These are phyloP conservation scores for Ophiosphaerella korrae DNA, from an alignment of 2,329 filamentous ascomycete species.

Conservation along the genomic window DNA sequence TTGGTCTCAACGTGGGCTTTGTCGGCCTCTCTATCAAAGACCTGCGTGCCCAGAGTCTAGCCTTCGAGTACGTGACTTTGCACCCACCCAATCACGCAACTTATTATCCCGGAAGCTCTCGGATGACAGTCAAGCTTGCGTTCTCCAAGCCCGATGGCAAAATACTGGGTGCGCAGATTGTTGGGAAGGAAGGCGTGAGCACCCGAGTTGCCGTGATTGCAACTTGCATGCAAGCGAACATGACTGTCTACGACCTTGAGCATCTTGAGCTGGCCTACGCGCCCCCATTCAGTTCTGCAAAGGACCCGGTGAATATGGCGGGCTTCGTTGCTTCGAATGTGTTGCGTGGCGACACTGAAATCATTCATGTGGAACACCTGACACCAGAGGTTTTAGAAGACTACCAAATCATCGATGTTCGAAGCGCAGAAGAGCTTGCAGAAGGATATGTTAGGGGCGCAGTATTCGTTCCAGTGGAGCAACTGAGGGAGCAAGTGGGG, in stretches of 20 bases:
- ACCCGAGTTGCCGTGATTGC: conserved; percentile 33
- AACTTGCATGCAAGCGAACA: conserved; percentile 25
- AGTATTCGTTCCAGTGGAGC: conserved; percentile 4
- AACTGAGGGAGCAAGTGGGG: neutral
- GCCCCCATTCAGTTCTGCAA: conserved; percentile 31
- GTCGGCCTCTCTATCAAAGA: conserved; percentile 18
- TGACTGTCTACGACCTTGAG: conserved; percentile 32
- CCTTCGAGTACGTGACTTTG: conserved; percentile 24
- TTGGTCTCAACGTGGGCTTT: conserved; percentile 21
- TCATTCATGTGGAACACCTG: conserved; percentile 24
- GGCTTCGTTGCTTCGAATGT: conserved; percentile 33
- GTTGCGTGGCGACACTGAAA: conserved; percentile 25
- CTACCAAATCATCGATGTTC: conserved; percentile 10
- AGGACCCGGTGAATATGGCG: conserved; percentile 36
- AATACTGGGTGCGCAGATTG: conserved; percentile 27
- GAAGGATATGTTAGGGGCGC: conserved; percentile 1
- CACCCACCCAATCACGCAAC: conserved; percentile 32
- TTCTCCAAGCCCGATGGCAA: conserved; percentile 20
- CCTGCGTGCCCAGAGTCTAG: conserved; percentile 9
- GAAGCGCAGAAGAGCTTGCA: conserved; percentile 1
- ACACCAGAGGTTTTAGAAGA: neutral
- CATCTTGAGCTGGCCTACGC: conserved; percentile 34
- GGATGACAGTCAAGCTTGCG: conserved; percentile 22
- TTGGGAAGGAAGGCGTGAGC: conserved; percentile 18
- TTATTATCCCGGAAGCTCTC: conserved; percentile 27